Evolutionary conservation across 2,329 filamentous ascomycete species (phyloP).

Genomic region (Diplodia scrobiculata): DNA sequence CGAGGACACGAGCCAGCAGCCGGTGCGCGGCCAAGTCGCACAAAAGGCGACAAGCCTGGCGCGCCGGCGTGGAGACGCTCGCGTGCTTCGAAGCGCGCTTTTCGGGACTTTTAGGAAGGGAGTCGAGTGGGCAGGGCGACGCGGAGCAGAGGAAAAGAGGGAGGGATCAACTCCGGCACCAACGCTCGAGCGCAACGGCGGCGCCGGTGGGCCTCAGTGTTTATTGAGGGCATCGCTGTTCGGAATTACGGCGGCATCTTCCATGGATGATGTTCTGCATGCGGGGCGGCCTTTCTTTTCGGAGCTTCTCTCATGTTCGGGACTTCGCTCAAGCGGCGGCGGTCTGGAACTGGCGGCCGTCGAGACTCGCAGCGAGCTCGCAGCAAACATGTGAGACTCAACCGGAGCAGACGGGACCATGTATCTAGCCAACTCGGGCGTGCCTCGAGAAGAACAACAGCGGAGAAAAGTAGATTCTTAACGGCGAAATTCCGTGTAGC

Average conservation of each 20-base stretch:
- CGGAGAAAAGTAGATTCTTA: constrained; percentile 2
- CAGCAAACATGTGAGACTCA: constrained; percentile 24
- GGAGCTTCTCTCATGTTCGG: background rate
- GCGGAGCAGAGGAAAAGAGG: constrained; percentile 17
- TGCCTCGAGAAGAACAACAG: background rate
- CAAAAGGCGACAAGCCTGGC: background rate
- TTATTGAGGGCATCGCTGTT: constrained; percentile 16
- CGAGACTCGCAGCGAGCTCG: background rate
- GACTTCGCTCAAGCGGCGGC: background rate
- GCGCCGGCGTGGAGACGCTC: constrained; percentile 19
- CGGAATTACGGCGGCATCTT: background rate
- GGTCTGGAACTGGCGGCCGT: constrained; percentile 10
- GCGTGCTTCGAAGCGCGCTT: constrained; percentile 5
- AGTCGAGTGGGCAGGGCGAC: constrained; percentile 1
- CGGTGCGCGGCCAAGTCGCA: background rate
- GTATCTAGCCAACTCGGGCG: background rate
- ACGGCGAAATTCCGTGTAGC: background rate
- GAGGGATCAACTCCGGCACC: constrained; percentile 22
- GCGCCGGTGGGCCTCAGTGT: constrained; percentile 26
- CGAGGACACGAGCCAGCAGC: constrained; percentile 10
- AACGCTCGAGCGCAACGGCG: constrained; percentile 16
- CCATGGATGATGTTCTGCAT: constrained; percentile 21
- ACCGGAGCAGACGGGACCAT: background rate
- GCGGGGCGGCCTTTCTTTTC: constrained; percentile 23
- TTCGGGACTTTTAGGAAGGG: constrained; percentile 27